Percentiles rank a stretch among this genome's conserved stretches.
These are phyloP conservation scores for Plectosphaerella plurivora DNA, from an alignment of 2,329 filamentous ascomycete genomes.

Conservation along the genomic window DNA sequence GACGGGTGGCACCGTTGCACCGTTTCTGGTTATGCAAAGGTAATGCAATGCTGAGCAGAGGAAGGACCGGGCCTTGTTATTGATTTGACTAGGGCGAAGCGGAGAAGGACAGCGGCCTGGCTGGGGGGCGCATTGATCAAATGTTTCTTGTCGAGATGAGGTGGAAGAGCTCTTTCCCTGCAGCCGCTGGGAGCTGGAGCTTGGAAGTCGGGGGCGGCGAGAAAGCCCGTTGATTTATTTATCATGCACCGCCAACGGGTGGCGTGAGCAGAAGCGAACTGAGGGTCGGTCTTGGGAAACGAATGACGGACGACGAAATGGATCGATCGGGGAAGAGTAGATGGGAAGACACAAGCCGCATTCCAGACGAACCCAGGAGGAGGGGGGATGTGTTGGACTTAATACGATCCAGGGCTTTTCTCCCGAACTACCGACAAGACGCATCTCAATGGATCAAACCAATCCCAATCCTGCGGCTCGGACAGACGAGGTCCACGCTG, in stretches of 20 bases:
- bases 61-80: too few relatives aligned
- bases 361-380: background rate
- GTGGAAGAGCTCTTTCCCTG: background rate
- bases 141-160: background rate
- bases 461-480: too few relatives aligned
- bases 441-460: too few relatives aligned
- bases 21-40: background rate
- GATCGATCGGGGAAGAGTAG: background rate
- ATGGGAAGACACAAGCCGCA: background rate
- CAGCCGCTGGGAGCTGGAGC: background rate
- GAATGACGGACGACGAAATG: too few relatives aligned
- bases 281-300: background rate
- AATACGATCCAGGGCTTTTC: too few relatives aligned
- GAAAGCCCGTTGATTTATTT: background rate
- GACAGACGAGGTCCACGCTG: too few relatives aligned
- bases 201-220: slow-evolving; percentile 3
- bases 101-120: background rate
- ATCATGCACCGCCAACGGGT: background rate
- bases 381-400: background rate
- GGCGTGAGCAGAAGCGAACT: background rate
- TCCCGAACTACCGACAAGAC: too few relatives aligned
- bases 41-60: background rate
- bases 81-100: too few relatives aligned
- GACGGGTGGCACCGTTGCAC: background rate
- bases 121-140: slow-evolving; percentile 2